phyloP scores from a whole-genome alignment of 148 eudicot species.

The Heliosperma pusillum region DNA sequence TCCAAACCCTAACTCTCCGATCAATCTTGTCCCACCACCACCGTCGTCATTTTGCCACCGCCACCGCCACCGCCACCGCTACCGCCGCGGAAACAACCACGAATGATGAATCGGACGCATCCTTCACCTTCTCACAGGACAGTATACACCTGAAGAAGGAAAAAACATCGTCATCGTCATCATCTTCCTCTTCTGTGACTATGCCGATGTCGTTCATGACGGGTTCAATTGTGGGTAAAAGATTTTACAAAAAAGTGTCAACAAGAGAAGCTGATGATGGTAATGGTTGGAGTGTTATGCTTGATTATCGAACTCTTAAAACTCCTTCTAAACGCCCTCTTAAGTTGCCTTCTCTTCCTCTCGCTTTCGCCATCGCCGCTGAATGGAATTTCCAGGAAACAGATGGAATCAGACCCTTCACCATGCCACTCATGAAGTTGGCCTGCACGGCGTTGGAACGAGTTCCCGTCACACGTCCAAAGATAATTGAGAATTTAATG shows the following conservation, averaged over 20 bases:
- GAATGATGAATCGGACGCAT: conserved; percentile 31
- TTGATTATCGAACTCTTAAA: conserved; percentile 83
- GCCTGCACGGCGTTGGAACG: conserved; percentile 92
- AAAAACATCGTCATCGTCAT: conserved; percentile 17
- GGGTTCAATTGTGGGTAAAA: conserved; percentile 78
- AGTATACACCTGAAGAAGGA: conserved; percentile 32
- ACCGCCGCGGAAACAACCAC: conserved; percentile 27
- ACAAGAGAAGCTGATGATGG: conserved; percentile 84
- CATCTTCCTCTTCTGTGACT: conserved; percentile 55
- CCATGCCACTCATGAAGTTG: conserved; percentile 92
- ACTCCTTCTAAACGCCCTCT: conserved; percentile 75
- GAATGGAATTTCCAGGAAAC: conserved; percentile 86
- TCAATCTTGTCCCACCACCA: conserved; percentile 17
- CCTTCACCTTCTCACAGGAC: conserved; percentile 49
- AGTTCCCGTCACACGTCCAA: conserved; percentile 73
- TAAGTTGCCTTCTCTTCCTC: conserved; percentile 62
- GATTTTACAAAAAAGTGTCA: conserved; percentile 69
- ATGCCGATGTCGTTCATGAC: conserved; percentile 93
- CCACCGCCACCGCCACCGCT: conserved; percentile 24
- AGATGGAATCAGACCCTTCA: conserved; percentile 96
- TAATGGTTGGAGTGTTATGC: conserved; percentile 81
- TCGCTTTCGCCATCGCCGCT: conserved; percentile 85
- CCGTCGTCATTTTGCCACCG: conserved; percentile 32
- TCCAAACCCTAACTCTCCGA: conserved; percentile 31
- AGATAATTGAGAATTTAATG: conserved; percentile 70